Base-by-base conservation (phyloP, 1,284 basidiomycete species). In the Sanghuangporus sanghuang region DNA sequence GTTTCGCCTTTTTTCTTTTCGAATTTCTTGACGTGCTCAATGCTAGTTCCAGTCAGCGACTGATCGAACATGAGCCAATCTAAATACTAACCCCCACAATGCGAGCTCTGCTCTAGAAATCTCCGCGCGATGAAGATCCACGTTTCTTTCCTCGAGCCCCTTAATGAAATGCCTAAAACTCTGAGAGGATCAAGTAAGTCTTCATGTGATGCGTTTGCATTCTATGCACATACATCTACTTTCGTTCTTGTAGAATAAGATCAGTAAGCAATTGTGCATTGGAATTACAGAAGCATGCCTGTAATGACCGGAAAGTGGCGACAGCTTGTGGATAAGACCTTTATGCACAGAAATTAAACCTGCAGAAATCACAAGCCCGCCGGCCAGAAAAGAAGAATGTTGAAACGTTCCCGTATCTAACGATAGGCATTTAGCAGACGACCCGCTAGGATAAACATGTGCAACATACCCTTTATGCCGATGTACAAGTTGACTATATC, bases 221-320 rank as follows among this genome's bases (percentile, higher is more conserved):
- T 84, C 63, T 80, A 76, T 63, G 16, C 81, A 79, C 39, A 83
- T 84, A 59, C 85, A 79, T 49, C n/a, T n/a, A 44, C 40, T 32
- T 59, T 61, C 11, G 57, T 49, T 49, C 23, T 62, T 35, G 11
- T 59, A 21, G 42, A n/a, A 7, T n/a, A 27, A 53, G 36, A n/a
- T 49, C 16, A 36, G 46, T 39, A 54, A 52, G 21, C 44, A n/a
- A n/a, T n/a, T 7, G 16, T 46, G 21, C 9, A 14, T 18, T 16
- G 12, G 21, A 36, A 6, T 27, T 14, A 5, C 9, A 32, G 32
- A 38, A 35, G 32, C 18, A 11, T 57, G 79, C 81, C 82, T 76
- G 71, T 90, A 91, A 69, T 90, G 87, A 0, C 88, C 88, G 6
- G 85, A 86, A 1, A 89, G 74, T 0, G 89, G 89, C 1, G 83